Percentiles rank a stretch among this genome's conserved stretches.
These are phyloP conservation scores for Ceriops decandra DNA, from an alignment of 345 rosid species.

Conservation along the genomic window DNA sequence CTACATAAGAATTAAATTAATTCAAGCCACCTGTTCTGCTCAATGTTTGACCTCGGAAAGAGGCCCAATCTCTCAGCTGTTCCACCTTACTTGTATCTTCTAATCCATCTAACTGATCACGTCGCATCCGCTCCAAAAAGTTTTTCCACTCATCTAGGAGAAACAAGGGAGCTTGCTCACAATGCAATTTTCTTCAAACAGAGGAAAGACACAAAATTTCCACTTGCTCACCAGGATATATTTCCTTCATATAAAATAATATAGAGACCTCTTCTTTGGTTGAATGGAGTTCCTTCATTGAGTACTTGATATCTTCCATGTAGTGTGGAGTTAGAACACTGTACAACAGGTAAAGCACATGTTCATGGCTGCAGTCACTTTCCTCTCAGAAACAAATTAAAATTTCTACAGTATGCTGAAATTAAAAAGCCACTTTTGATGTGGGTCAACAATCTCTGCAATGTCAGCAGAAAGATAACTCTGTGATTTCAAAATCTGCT, in stretches of 20 bases:
- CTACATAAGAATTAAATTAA: conserved; percentile 5
- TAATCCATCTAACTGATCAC: conserved; percentile 44
- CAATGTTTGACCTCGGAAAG: conserved; percentile 90
- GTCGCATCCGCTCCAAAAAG: conserved; percentile 80
- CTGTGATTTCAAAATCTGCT: no score
- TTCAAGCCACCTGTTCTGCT: conserved; percentile 75
- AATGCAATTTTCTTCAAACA: conserved; percentile 11
- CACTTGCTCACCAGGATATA: conserved; percentile 65
- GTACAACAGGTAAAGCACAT: conserved; percentile 32
- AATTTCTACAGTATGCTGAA: neutral
- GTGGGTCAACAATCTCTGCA: no score
- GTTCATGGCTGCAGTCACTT: neutral
- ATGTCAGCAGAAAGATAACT: no score
- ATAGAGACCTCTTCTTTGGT: conserved; percentile 73
- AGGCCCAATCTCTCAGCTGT: conserved; percentile 85
- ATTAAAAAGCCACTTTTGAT: no score
- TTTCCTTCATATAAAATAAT: conserved; percentile 74
- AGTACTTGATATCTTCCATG: conserved; percentile 78
- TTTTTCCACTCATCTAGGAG: conserved; percentile 85
- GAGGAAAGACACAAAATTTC: neutral
- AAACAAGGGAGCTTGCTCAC: conserved; percentile 7
- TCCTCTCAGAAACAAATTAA: neutral
- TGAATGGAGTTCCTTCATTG: conserved; percentile 63
- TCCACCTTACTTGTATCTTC: conserved; percentile 49
- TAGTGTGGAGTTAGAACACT: conserved; percentile 90